phyloP scores from a whole-genome alignment of 805 yeast species.

The Kuraishia cidri region DNA sequence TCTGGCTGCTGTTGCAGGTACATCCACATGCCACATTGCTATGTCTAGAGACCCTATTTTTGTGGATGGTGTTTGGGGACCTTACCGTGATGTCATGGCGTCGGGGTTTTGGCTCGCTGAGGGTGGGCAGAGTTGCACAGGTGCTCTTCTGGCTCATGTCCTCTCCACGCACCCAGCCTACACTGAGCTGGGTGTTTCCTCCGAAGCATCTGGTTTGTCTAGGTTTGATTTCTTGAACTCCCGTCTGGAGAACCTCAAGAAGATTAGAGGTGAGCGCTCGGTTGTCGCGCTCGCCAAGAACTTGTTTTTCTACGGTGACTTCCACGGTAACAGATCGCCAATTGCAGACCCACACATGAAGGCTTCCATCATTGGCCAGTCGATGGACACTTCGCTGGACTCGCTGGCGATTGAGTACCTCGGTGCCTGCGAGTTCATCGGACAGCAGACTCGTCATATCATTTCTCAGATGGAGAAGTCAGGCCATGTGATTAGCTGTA shows the following conservation, averaged over 20 bases:
- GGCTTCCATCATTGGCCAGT: slow-evolving; percentile 85
- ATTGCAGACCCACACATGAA: slow-evolving; percentile 92
- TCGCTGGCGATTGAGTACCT: slow-evolving; percentile 80
- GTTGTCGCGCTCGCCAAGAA: slow-evolving; percentile 78
- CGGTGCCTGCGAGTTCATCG: slow-evolving; percentile 95
- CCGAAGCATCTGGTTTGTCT: slow-evolving; percentile 63
- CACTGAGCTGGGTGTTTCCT: slow-evolving; percentile 53
- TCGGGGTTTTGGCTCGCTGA: slow-evolving; percentile 92
- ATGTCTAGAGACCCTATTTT: slow-evolving; percentile 78
- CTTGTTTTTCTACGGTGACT: slow-evolving; percentile 90
- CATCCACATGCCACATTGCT: slow-evolving; percentile 94
- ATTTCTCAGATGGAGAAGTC: slow-evolving; percentile 73
- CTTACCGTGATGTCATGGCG: slow-evolving; percentile 89
- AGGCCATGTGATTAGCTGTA: slow-evolving; percentile 69
- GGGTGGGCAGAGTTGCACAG: slow-evolving; percentile 98
- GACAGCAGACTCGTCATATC: slow-evolving; percentile 95
- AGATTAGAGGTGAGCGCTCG: slow-evolving; percentile 50
- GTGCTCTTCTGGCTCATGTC: slow-evolving; percentile 86
- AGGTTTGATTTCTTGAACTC: slow-evolving; percentile 80
- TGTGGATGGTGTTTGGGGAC: slow-evolving; percentile 98
- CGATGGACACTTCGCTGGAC: slow-evolving; percentile 83
- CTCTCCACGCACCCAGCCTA: slow-evolving; percentile 85
- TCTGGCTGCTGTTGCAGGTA: slow-evolving; percentile 96
- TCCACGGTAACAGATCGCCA: slow-evolving; percentile 96
- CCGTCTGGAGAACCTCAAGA: slow-evolving; percentile 57